phyloP scores from a whole-genome alignment of 176 grass and related monocot species.

The Cenchrus americanus region DNA sequence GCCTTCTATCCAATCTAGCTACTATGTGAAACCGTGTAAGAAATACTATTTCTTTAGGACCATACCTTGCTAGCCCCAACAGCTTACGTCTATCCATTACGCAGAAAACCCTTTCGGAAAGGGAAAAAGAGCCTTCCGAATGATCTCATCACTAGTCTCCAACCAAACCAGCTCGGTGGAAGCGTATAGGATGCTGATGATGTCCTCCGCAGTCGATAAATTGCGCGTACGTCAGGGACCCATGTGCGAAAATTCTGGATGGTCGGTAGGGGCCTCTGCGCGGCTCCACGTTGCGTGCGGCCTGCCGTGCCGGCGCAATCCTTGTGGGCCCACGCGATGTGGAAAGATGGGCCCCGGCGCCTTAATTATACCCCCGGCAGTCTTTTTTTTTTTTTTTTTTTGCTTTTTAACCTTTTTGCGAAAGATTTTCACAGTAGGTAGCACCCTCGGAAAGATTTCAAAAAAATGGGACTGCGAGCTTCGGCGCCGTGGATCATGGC shows the following conservation, averaged over 20 bases:
- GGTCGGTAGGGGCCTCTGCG: conserved; percentile 24
- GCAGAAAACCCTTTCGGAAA: neutral
- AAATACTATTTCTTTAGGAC: neutral
- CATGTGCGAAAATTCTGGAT: neutral
- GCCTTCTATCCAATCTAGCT: neutral
- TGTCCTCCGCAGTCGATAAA: neutral
- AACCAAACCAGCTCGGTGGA: neutral
- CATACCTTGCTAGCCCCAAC: neutral
- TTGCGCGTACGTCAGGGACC: neutral
- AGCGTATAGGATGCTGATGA: neutral
- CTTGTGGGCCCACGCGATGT: neutral
- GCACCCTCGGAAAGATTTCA: too few species aligned
- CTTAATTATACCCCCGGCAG: neutral
- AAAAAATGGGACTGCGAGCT: too few species aligned
- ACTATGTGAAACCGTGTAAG: neutral
- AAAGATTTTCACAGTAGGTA: too few species aligned
- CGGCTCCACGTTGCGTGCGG: neutral
- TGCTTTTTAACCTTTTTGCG: too few species aligned
- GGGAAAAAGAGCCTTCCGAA: neutral
- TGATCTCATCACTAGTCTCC: neutral
- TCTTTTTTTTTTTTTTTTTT: too few species aligned
- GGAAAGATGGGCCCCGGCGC: neutral
- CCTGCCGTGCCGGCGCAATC: too few species aligned
- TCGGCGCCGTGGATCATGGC: too few species aligned
- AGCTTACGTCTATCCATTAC: neutral